Evolutionary conservation across 345 rosid genomes (phyloP).

Genomic region (Lepidium aucheri): DNA sequence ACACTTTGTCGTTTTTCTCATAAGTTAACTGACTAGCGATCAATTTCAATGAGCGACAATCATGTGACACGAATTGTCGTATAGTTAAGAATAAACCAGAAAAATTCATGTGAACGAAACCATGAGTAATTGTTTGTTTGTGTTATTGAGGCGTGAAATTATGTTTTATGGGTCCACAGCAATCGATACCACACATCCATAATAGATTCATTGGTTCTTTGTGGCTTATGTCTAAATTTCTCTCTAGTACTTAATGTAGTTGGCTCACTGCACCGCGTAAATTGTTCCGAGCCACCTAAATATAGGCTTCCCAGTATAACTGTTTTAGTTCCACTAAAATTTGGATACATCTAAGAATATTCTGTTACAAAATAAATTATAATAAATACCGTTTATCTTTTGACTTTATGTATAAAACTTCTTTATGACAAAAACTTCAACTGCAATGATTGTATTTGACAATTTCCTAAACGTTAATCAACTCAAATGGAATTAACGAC

Average conservation of each 20-base stretch:
- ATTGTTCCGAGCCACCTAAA: too few species aligned
- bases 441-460: background rate
- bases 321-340: too few species aligned
- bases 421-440: background rate
- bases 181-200: background rate
- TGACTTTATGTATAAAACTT: background rate
- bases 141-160: background rate
- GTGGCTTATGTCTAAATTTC: background rate
- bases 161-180: slow-evolving; percentile 3
- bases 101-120: slow-evolving; percentile 4
- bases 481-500: too few species aligned
- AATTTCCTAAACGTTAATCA: background rate
- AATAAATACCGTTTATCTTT: background rate
- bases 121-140: background rate
- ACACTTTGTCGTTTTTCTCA: background rate
- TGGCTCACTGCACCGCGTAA: background rate
- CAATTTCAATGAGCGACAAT: background rate
- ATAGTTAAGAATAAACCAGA: background rate
- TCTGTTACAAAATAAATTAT: too few species aligned
- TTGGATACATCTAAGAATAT: too few species aligned
- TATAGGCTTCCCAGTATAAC: too few species aligned
- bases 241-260: background rate
- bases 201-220: background rate
- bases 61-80: background rate
- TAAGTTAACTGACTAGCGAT: background rate